A percentile compares a stretch with the other conserved stretches of the same genome.
These are phyloP conservation scores for Claviceps africana DNA, from an alignment of 2,329 filamentous ascomycete species.

Conservation along the genomic window DNA sequence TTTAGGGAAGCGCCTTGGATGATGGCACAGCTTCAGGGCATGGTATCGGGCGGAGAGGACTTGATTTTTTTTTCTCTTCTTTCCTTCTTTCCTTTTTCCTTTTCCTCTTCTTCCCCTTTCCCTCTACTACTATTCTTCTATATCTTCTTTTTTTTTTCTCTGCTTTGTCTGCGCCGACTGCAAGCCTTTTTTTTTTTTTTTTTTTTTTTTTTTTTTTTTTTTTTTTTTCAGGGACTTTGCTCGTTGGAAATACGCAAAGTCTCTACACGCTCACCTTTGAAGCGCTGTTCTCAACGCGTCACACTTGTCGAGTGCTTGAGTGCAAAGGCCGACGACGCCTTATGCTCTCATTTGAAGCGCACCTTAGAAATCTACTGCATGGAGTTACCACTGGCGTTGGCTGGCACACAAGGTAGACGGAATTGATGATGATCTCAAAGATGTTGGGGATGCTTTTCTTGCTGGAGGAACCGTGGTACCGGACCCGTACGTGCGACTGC, in stretches of 20 bases:
- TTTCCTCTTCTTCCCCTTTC: not conserved
- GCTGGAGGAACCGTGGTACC: not conserved
- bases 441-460: not conserved
- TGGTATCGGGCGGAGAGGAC: not conserved
- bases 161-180: not conserved
- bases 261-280: not conserved
- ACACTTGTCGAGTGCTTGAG: not conserved
- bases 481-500: not conserved
- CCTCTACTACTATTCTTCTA: not conserved
- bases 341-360: constrained; percentile 1
- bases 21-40: not conserved
- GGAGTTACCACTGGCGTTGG: constrained; percentile 6
- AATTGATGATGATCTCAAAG: constrained; percentile 8
- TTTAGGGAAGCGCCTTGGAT: not conserved
- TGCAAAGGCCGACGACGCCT: not conserved
- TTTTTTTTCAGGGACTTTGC: not conserved
- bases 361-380: not conserved
- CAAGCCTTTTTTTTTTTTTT: not conserved
- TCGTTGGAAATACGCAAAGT: constrained; percentile 3
- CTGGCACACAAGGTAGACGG: constrained; percentile 9
- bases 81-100: not conserved
- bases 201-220: not conserved
- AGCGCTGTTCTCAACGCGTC: not conserved
- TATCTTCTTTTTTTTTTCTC: not conserved
- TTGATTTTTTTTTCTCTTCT: not conserved